Base-by-base conservation (phyloP, 768 basidiomycete genomes). In the Termitomyces sp. region DNA sequence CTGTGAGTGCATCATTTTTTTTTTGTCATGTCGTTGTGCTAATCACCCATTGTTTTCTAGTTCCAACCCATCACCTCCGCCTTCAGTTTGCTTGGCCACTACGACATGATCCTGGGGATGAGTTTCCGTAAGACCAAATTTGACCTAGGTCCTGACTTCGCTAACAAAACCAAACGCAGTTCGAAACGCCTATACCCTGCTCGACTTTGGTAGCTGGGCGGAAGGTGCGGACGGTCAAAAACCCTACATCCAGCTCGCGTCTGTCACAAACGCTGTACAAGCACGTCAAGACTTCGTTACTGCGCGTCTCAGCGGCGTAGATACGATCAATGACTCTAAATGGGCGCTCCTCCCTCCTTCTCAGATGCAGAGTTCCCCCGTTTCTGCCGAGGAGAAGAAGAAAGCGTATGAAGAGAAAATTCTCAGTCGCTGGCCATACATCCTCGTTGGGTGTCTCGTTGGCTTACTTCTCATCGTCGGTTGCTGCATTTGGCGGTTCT, bases 21-120 rank as follows among this genome's bases (percentile, higher is more conserved):
- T 23, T 11, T 10, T 3, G 40, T 32, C 23, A 30, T 57, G 45
- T 17, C 0, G 19, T 10, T 8, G 30, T 28, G 43, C 27, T 30
- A 56, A 66, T 46, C 68, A n/a, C 23, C 10, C 2, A 47, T 32
- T 1, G 19, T 21, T 28, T 12, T 56, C 37, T 61, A 89, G 82
- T 92, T 89, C 77, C 90, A 92, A 76, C 90, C 89, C 2, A 88
- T 91, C 60, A 88, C 89, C 14, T 81, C 84, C 3, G 88, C 89
- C 5, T 89, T 91, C 72, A 85, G 86, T 73, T 60, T 89, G 41
- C 78, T 88, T 27, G 86, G 88, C 60, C 78, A 86, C 66, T 92
- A 88, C 60, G 89, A 92, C 62, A 84, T 91, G 77, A 89, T 91
- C 63, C 77, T 91, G 48, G 89, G 89, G 60, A 89, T 90, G 88